Percentiles rank a stretch among this genome's conserved stretches.
These are phyloP conservation scores for Pleurotus cornucopiae DNA, from an alignment of 768 basidiomycete species.

Conservation along the genomic window DNA sequence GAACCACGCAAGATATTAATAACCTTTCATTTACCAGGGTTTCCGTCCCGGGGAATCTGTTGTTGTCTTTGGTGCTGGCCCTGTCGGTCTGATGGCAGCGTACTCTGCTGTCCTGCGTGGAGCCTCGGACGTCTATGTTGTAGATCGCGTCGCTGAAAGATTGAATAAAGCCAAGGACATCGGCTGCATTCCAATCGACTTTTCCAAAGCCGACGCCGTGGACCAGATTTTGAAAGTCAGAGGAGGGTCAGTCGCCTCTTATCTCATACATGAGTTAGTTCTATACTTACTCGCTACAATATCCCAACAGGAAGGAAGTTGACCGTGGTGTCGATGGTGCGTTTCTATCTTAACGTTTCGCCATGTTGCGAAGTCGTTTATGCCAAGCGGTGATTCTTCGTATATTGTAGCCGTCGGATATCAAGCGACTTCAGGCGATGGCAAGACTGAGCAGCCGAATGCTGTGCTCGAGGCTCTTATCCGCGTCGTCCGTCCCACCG, in stretches of 20 bases:
- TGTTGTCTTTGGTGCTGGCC: slow-evolving; percentile 50
- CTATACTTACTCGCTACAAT: neutral
- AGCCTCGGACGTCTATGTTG: slow-evolving; percentile 49
- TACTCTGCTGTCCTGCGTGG: slow-evolving; percentile 51
- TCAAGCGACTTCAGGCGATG: slow-evolving; percentile 47
- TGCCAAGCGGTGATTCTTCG: neutral
- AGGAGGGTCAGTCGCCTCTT: slow-evolving; percentile 31
- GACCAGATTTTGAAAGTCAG: slow-evolving; percentile 41
- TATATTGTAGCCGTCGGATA: slow-evolving; percentile 42
- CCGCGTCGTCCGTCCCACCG: slow-evolving; percentile 48
- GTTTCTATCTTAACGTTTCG: neutral
- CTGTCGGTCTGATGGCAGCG: slow-evolving; percentile 55
- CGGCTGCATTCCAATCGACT: slow-evolving; percentile 47
- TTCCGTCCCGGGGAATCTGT: slow-evolving; percentile 50
- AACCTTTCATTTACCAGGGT: slow-evolving; percentile 22
- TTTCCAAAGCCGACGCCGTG: slow-evolving; percentile 42
- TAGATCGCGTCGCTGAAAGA: slow-evolving; percentile 52
- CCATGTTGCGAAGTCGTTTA: no score
- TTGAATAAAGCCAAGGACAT: slow-evolving; percentile 49
- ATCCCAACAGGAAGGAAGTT: slow-evolving; percentile 32
- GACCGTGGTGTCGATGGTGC: slow-evolving; percentile 48
- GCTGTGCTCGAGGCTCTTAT: slow-evolving; percentile 47
- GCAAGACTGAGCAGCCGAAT: slow-evolving; percentile 55
- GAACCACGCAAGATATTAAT: neutral
- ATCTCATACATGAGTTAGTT: neutral